Evolutionary conservation across 768 basidiomycete species (phyloP), one percentile per base, ranked within the genome.

Genomic region (Mycena filopes): DNA sequence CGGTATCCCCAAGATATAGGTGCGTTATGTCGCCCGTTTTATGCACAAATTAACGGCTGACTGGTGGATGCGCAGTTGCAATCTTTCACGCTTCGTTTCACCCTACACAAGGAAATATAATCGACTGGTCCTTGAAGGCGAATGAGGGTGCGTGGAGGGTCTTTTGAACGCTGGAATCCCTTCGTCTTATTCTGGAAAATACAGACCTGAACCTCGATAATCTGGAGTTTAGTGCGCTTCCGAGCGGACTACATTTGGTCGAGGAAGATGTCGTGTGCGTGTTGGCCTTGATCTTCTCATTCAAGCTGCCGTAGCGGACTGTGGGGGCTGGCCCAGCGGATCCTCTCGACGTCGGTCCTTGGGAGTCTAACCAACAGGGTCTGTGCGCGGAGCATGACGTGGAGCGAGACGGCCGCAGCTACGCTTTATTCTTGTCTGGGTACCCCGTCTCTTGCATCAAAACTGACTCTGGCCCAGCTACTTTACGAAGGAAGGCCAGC

Each of bases 1-100:
- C 63, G 60, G 25, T 57, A 41, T 40, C 86, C 87, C 29, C 86
- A 87, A 63, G 88, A 89, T 75, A 72, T 89, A 55, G 85, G 88
- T 86, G 55, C 48, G 78, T 18, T 8, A 28, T 43, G n/a, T 3
- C n/a, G 8, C 6, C 15, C 15, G 8, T 18, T 46, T 38, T 7
- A n/a, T 45, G 2, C 41, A 26, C 11, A 4, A 26, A 15, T 20
- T 10, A 12, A 21, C 9, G 16, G 16, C 53, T 64, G 25, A 51
- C 45, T 55, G 29, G 11, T 12, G 29, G 43, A 51, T 38, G 33
- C 43, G 49, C 69, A 94, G 93, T 92, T 72, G 91, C 92, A 13
- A 90, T 94, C 74, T 94, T 94, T 66, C 92, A 94, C 77, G 84
- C 89, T 20, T 92, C 92, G 8, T 95, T 95, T 71, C 93, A 95